Base-by-base conservation (phyloP, 2,329 filamentous ascomycete species). In the Tympanopsis confertula region DNA sequence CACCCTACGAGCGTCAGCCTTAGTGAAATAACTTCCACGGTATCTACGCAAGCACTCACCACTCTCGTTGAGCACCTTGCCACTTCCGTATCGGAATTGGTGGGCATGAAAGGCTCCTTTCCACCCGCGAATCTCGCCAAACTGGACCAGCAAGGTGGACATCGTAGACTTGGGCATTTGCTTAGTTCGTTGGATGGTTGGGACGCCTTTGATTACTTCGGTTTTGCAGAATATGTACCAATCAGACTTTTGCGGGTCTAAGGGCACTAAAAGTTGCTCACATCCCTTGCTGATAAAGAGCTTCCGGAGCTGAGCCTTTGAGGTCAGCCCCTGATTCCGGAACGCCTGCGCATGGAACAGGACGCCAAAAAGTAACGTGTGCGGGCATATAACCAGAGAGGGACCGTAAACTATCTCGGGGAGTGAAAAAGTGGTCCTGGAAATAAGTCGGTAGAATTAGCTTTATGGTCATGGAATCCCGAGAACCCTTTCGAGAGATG, bases 341-440 rank as follows among this genome's bases (percentile, higher is more conserved):
- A 49, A 49, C 19, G 38, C 40, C 18, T 38, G 13, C n/a, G 40
- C 38, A 33, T 47, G 36, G 24, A 47, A 47, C 10, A 48, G 32
- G 14, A 47, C 39, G 5, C 38, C 35, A 5, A 42, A 39, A 5
- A 45, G 37, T 5, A 45, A 38, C n/a, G 35, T 41, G 38, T 47
- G 36, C 13, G 41, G 42, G 36, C 41, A 44, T 24, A 49, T 38
- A 17, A 47, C 35, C 24, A 49, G 40, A 22, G 42, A 47, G 19
- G 41, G 44, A 3, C 41, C 36, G n/a, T 45, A 47, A 40, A 49
- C 35, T 7, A 49, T 42, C 35, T 49, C 41, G 4, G 43, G 43
- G 20, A 48, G 39, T 33, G 38, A 20, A 42, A 48, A 49, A 10
- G 41, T 49, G 17, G 39, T 49, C 28, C 45, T 47, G 28, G 22